These are phyloP conservation scores for Paramyrothecium sp. DNA, from an alignment of 2,329 filamentous ascomycete species.

Conservation along the genomic window DNA sequence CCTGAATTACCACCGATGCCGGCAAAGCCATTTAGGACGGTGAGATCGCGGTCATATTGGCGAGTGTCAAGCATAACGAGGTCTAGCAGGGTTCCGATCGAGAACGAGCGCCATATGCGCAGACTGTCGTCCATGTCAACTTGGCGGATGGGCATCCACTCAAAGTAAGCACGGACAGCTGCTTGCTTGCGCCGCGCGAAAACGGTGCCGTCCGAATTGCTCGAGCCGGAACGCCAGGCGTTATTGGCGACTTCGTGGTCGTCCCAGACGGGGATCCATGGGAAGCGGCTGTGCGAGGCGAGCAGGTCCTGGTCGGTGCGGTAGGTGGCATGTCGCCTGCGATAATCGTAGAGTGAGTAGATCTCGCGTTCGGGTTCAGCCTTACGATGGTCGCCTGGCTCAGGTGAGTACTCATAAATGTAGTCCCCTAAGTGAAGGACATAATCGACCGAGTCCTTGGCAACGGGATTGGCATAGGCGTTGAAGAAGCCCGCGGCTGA, in stretches of 20 bases:
- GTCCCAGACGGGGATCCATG: slow-evolving; percentile 45
- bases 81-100: slow-evolving; percentile 64
- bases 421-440: slow-evolving; percentile 60
- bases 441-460: slow-evolving; percentile 60
- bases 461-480: slow-evolving; percentile 55
- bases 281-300: slow-evolving; percentile 36
- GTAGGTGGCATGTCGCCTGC: slow-evolving; percentile 38
- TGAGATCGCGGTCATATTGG: slow-evolving; percentile 67
- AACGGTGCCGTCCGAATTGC: slow-evolving; percentile 60
- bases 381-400: neutral
- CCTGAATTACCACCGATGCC: neutral
- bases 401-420: slow-evolving; percentile 54
- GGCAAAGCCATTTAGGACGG: slow-evolving; percentile 31
- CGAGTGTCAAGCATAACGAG: slow-evolving; percentile 69
- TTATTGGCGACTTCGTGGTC: slow-evolving; percentile 58
- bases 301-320: slow-evolving; percentile 39
- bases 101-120: slow-evolving; percentile 67
- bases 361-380: slow-evolving; percentile 14
- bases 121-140: slow-evolving; percentile 69
- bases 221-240: slow-evolving; percentile 60
- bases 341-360: slow-evolving; percentile 38
- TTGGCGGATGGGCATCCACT: slow-evolving; percentile 53
- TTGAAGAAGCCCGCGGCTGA: slow-evolving; percentile 52
- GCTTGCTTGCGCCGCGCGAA: slow-evolving; percentile 75
- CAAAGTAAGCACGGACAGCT: slow-evolving; percentile 68